Evolutionary conservation across 768 basidiomycete species (phyloP), one percentile per base, ranked within the genome.

Genomic region (Auricularia sp.): DNA sequence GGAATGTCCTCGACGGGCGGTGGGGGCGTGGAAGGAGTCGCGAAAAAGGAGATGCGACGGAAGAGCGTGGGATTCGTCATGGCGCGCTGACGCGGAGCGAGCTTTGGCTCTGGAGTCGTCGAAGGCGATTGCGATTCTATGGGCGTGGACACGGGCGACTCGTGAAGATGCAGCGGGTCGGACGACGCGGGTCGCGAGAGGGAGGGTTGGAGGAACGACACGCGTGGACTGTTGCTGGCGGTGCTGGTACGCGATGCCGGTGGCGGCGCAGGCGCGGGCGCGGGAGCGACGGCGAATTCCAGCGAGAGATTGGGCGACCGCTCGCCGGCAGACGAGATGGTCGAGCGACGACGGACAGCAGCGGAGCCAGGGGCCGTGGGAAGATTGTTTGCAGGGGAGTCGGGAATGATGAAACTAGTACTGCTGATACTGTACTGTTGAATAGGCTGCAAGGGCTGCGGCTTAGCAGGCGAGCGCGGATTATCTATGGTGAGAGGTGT

Each of bases 331-430:
- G 56, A 34, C 7, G 56, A 34, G 56, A n/a, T n/a, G 8, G 56
- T 59, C 56, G 56, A 59, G 11, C 56, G 23, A 14, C 56, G 56
- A 4, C 56, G 23, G 7, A 59, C 23, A 14, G 23, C 56, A 59
- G 56, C 56, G 47, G 47, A 51, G 47, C 18, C 47, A 51, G 47
- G 47, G 47, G 47, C 6, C 47, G 47, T 77, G 79, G 6, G 81
- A 83, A 74, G 77, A 76, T 66, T 78, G 78, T 62, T 83, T 74
- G 23, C 79, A 79, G 56, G 81, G 74, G 36, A 71, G 66, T 71
- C 75, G 68, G 42, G 76, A 64, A 44, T 72, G 67, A 36, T 65
- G 66, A 54, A 69, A 51, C 47, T 51, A 51, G 6, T 42, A 42
- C 39, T 42, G 39, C 39, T 42, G 39, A 42, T 42, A 42, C 39